phyloP scores from a whole-genome alignment of 2,329 filamentous ascomycete genomes.

The Sphaerulina vaccinii region DNA sequence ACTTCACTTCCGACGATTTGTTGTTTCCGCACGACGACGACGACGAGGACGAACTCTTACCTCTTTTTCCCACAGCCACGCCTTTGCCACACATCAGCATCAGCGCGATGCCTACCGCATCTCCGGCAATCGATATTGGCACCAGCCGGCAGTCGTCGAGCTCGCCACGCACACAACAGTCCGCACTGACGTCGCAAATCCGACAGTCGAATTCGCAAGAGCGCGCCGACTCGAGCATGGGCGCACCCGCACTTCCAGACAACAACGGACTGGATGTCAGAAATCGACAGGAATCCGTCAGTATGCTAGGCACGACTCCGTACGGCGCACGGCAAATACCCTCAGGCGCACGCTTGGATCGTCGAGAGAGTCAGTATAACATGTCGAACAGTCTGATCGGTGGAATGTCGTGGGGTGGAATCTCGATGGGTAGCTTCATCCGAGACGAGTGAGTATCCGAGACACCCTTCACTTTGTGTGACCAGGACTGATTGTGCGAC shows the following conservation, averaged over 20 bases:
- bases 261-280: conserved; percentile 27
- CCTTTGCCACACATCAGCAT: conserved; percentile 20
- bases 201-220: conserved; percentile 47
- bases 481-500: conserved; percentile 23
- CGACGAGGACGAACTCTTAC: conserved; percentile 20
- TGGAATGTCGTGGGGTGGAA: conserved; percentile 95
- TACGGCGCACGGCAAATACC: conserved; percentile 62
- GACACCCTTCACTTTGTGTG: neutral
- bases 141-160: conserved; percentile 54
- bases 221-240: conserved; percentile 28
- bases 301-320: conserved; percentile 50
- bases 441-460: conserved; percentile 82
- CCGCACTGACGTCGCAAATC: conserved; percentile 62
- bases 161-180: conserved; percentile 61
- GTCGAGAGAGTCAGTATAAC: conserved; percentile 55
- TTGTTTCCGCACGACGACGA: conserved; percentile 33
- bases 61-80: conserved; percentile 27
- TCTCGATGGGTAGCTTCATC: conserved; percentile 96
- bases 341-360: conserved; percentile 51
- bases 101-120: conserved; percentile 52
- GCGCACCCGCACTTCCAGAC: conserved; percentile 10
- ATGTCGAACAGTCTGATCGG: conserved; percentile 60
- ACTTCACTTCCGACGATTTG: conserved; percentile 34
- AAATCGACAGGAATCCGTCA: conserved; percentile 56
- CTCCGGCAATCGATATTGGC: conserved; percentile 61